Conservation (phyloP, 2,329 filamentous ascomycete genomes). For the Arthrobotrys musiformis region DNA sequence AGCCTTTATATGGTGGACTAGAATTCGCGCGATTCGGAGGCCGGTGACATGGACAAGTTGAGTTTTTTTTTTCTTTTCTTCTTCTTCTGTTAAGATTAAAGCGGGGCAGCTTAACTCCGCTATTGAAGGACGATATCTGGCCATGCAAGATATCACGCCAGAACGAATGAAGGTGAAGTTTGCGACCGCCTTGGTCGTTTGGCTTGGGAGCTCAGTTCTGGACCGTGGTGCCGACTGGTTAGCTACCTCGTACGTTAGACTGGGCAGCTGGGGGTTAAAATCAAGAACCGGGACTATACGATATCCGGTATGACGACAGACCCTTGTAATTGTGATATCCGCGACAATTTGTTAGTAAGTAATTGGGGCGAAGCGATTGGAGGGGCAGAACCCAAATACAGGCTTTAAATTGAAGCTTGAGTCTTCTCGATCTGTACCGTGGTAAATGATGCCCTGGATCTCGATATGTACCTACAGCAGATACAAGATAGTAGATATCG, state of each 20-base stretch:
- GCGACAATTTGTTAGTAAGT: background rate
- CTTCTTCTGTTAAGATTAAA: constrained; percentile 23
- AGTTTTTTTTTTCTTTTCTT: no score
- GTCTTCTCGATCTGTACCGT: no score
- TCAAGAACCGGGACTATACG: constrained; percentile 20
- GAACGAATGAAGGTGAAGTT: constrained; percentile 14
- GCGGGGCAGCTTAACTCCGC: constrained; percentile 44
- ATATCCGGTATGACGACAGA: constrained; percentile 47
- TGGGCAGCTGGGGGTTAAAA: no score
- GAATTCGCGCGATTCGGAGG: constrained; percentile 39
- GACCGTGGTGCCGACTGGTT: constrained; percentile 2
- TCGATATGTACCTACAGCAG: background rate
- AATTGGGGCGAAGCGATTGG: constrained; percentile 1
- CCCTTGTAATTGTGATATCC: constrained; percentile 18
- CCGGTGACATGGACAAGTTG: constrained; percentile 18
- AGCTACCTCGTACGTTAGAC: no score
- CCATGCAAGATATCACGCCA: constrained; percentile 51
- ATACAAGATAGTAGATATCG: background rate
- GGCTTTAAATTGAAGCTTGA: background rate
- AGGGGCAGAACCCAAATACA: background rate
- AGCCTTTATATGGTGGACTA: constrained; percentile 9
- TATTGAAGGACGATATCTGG: background rate
- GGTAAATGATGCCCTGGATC: background rate
- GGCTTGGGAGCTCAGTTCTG: constrained; percentile 13
- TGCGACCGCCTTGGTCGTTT: constrained; percentile 2